Conservation (phyloP, 225 moss, liverwort and hornwort species). For the Climacium dendroides region DNA sequence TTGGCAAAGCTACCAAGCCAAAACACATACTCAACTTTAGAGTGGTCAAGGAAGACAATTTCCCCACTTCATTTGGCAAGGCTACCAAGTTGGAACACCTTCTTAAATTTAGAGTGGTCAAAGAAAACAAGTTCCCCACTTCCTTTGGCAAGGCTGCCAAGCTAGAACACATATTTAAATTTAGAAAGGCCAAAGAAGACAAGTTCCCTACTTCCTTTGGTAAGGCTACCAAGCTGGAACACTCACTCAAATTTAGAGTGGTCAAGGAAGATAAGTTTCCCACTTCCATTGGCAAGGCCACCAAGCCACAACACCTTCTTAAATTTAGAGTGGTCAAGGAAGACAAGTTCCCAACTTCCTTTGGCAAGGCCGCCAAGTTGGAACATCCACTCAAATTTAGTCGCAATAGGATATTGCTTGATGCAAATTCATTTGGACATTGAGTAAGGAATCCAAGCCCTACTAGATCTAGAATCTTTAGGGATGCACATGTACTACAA, state of each 20-base stretch:
- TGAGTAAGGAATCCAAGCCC: background rate
- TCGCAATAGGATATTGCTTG: background rate
- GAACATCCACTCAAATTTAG: background rate
- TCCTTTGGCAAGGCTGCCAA: background rate
- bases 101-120: rapidly evolving
- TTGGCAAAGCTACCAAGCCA: too few relatives aligned
- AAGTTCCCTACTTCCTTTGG: background rate
- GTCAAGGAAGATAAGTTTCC: too few relatives aligned
- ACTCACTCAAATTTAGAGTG: too few relatives aligned
- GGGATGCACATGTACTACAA: background rate
- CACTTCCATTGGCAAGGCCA: background rate
- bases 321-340: background rate
- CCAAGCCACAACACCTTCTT: background rate
- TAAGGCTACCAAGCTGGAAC: too few relatives aligned
- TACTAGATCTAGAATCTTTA: background rate
- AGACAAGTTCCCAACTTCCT: too few relatives aligned
- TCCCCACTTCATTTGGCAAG: too few relatives aligned
- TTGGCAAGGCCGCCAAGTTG: background rate
- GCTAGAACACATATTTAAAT: rapidly evolving
- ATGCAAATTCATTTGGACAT: background rate
- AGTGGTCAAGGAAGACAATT: too few relatives aligned
- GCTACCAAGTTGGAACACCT: background rate
- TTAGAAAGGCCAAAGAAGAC: rapidly evolving
- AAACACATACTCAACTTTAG: rapidly evolving
- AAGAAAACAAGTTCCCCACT: background rate